Conservation (phyloP, 2,329 filamentous ascomycete genomes). For the Aspergillus nomiae region DNA sequence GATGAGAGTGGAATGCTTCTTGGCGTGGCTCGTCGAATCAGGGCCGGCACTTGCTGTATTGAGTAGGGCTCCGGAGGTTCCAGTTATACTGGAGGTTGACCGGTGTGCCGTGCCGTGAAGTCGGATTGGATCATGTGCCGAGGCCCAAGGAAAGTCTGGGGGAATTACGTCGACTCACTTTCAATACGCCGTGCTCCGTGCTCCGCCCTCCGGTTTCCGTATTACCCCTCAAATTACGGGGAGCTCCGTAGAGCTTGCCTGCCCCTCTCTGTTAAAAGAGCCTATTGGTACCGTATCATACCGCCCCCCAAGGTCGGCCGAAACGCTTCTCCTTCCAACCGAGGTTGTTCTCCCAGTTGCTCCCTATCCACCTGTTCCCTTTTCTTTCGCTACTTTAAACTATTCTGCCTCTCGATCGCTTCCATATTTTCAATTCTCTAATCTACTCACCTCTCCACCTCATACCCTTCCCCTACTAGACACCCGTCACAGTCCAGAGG, state of each 20-base stretch:
- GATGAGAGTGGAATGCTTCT: too few species aligned
- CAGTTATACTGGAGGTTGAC: not conserved
- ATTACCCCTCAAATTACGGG: conserved; percentile 1
- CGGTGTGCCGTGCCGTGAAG: not conserved
- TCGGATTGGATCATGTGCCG: not conserved
- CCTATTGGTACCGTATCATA: conserved; percentile 8
- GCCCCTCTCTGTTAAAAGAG: not conserved
- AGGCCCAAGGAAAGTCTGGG: conserved; percentile 5
- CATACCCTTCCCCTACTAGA: conserved; percentile 12
- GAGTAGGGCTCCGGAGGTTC: not conserved
- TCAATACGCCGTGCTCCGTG: conserved; percentile 1
- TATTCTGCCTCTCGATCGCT: conserved; percentile 15
- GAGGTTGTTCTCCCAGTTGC: conserved; percentile 17
- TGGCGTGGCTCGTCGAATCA: not conserved
- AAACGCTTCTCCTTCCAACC: conserved; percentile 18
- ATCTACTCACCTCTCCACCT: conserved; percentile 9
- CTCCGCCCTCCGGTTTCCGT: conserved; percentile 5
- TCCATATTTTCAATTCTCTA: conserved; percentile 9
- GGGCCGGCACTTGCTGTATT: not conserved
- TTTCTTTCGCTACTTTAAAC: conserved; percentile 13
- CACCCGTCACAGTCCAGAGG: conserved; percentile 29
- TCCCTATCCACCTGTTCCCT: conserved; percentile 3
- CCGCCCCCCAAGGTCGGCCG: conserved; percentile 13
- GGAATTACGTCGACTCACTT: not conserved
- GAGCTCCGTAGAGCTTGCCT: not conserved